These are phyloP conservation scores for Xylariaceae sp. DNA, from an alignment of 2,329 filamentous ascomycete species.

Conservation along the genomic window DNA sequence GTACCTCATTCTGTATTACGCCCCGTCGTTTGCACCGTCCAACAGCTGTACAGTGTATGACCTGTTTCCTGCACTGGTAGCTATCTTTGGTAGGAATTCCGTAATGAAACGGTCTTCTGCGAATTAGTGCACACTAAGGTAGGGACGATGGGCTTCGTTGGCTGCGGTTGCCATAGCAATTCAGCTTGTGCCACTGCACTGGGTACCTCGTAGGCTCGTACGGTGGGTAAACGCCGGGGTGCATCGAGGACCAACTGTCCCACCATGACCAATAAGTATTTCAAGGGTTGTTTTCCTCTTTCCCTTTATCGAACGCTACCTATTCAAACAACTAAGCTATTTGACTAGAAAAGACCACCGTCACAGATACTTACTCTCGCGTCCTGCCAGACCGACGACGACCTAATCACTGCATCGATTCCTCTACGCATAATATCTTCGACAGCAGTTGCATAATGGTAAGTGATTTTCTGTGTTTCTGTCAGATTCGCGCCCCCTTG, in stretches of 20 bases:
- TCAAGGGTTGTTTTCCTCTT: constrained; percentile 8
- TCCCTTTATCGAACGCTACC: constrained; percentile 16
- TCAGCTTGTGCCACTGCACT: constrained; percentile 19
- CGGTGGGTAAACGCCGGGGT: constrained; percentile 11
- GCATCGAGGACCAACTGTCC: constrained; percentile 16
- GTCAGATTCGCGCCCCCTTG: constrained; percentile 22
- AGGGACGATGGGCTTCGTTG: neutral
- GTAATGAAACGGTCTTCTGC: neutral
- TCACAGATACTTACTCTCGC: constrained; percentile 19
- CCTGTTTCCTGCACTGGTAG: neutral
- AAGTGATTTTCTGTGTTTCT: constrained; percentile 16
- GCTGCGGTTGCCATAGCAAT: constrained; percentile 31
- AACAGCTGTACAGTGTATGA: neutral
- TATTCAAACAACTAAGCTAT: neutral
- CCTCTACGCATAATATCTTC: neutral
- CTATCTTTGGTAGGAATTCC: neutral
- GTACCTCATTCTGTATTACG: too few species aligned
- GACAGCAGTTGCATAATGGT: constrained; percentile 22
- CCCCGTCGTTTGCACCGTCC: too few species aligned
- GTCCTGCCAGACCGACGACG: constrained; percentile 7
- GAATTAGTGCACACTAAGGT: too few species aligned
- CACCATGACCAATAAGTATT: neutral
- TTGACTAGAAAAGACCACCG: constrained; percentile 21
- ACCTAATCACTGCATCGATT: constrained; percentile 5
- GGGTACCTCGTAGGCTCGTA: neutral